Percentiles rank a stretch among this genome's conserved stretches.
Conservation (phyloP, 345 rosid species). For the Raphanus sativus region DNA sequence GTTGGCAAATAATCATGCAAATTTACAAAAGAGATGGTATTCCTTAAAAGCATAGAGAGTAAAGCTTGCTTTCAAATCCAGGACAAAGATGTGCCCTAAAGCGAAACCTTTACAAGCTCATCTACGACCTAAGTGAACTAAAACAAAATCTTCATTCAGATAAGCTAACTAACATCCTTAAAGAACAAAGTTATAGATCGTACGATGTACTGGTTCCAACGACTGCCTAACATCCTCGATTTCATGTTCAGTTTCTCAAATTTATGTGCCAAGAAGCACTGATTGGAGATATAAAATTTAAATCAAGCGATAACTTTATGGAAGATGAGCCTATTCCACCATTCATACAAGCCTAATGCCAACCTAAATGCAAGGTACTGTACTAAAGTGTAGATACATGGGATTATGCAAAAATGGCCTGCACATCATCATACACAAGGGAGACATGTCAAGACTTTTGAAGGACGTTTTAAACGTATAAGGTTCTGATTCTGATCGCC, state of each 20-base stretch:
- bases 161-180: conserved; percentile 11
- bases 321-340: neutral
- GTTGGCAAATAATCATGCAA: conserved; percentile 6
- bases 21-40: neutral
- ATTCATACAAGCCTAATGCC: neutral
- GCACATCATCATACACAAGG: neutral
- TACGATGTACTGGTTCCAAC: neutral
- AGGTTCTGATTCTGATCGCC: conserved; percentile 32
- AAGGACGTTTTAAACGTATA: conserved; percentile 2
- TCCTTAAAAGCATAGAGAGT: neutral
- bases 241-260: too few species aligned
- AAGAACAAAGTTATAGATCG: neutral
- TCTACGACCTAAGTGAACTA: neutral
- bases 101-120: neutral
- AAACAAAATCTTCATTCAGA: neutral
- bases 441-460: conserved; percentile 1
- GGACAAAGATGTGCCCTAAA: neutral
- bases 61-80: neutral
- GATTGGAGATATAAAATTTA: neutral
- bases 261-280: neutral
- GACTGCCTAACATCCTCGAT: neutral
- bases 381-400: neutral
- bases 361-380: conserved; percentile 20
- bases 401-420: conserved; percentile 7
- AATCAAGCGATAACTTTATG: neutral